phyloP scores from a whole-genome alignment of 192 early-diverging fungal genomes.

The Backusella sp. region DNA sequence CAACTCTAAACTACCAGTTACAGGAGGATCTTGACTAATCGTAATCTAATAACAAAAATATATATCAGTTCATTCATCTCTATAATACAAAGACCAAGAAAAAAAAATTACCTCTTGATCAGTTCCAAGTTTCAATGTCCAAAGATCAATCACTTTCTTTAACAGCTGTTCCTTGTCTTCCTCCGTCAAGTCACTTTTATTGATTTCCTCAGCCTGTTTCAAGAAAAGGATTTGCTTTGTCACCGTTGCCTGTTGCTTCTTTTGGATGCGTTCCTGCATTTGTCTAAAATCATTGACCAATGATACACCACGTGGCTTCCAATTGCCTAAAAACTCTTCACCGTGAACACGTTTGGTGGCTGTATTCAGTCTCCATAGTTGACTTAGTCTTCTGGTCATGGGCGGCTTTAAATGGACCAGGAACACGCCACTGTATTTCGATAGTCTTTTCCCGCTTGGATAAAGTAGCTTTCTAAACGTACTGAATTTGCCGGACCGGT shows the following conservation, averaged over 20 bases:
- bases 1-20: constrained; percentile 21
- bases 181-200: background rate
- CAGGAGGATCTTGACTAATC: constrained; percentile 47
- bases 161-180: constrained; percentile 15
- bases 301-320: constrained; percentile 71
- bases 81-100: background rate
- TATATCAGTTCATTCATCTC: background rate
- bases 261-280: constrained; percentile 30
- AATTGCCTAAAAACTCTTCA: constrained; percentile 61
- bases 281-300: constrained; percentile 56
- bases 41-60: constrained; percentile 28
- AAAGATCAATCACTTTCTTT: constrained; percentile 21
- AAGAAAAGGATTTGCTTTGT: constrained; percentile 41
- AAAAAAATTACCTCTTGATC: constrained; percentile 34
- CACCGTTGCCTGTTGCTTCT: constrained; percentile 39
- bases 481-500: constrained; percentile 43
- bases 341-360: constrained; percentile 72
- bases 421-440: constrained; percentile 60
- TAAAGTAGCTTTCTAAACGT: constrained; percentile 45
- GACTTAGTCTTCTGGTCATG: constrained; percentile 45
- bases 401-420: constrained; percentile 59
- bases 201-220: background rate
- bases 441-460: constrained; percentile 37
- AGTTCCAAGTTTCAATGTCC: constrained; percentile 36
- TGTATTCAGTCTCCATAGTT: constrained; percentile 72